phyloP scores from a whole-genome alignment of 1,284 basidiomycete genomes.

The Gomphus bonarii region DNA sequence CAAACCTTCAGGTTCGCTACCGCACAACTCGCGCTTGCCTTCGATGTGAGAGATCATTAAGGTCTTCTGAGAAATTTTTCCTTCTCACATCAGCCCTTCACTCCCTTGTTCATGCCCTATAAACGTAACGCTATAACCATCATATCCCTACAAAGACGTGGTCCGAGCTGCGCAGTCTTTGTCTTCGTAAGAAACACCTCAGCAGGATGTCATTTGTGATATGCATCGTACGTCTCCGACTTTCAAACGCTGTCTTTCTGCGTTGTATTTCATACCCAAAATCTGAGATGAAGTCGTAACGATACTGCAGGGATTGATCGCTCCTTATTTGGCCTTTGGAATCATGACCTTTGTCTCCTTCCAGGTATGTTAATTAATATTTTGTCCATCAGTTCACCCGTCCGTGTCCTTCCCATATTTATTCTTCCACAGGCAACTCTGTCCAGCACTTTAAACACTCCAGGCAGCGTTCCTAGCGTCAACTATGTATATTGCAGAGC shows the following conservation, averaged over 20 bases:
- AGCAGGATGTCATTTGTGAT: background rate
- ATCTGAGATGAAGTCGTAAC: no score
- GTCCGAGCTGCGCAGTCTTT: background rate
- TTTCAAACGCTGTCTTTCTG: background rate
- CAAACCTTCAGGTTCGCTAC: background rate
- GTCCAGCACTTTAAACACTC: no score
- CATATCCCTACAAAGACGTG: background rate
- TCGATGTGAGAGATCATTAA: background rate
- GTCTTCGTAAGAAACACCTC: background rate
- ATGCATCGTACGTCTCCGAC: background rate
- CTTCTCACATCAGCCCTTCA: background rate
- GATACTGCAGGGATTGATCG: background rate
- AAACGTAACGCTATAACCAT: no score
- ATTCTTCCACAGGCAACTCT: no score
- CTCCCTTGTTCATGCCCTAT: no score
- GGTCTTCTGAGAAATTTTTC: background rate
- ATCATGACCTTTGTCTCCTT: background rate
- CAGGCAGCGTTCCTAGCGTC: no score
- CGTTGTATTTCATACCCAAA: background rate
- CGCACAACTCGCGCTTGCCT: background rate
- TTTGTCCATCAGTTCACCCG: background rate
- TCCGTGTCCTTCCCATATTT: no score
- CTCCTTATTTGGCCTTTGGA: background rate
- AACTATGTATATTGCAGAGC: no score
- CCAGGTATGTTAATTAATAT: background rate